These are phyloP conservation scores for Globisporangium echinulatum DNA, from an alignment of 352 stramenopile species.

Conservation along the genomic window DNA sequence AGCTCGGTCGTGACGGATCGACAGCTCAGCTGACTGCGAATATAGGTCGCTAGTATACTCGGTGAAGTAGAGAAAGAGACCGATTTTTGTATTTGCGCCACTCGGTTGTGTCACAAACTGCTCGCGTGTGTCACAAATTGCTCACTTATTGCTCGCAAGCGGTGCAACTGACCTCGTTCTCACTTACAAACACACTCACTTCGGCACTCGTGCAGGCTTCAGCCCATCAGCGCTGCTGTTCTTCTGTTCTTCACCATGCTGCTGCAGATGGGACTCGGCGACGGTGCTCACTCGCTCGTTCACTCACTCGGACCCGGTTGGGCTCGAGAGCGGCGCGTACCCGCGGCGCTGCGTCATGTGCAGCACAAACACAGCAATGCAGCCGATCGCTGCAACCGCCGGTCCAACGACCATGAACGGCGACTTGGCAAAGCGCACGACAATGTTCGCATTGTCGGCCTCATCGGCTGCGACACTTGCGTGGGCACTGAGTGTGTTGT, in stretches of 20 bases:
- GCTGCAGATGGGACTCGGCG: too few relatives aligned
- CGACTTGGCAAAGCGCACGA: slow-evolving; percentile 5
- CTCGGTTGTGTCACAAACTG: background rate
- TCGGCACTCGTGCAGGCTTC: too few relatives aligned
- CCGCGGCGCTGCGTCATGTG: slow-evolving; percentile 47
- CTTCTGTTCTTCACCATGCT: too few relatives aligned
- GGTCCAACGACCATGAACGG: slow-evolving; percentile 15
- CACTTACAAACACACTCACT: background rate
- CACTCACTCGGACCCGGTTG: background rate
- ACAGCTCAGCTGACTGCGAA: background rate
- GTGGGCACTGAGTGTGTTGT: slow-evolving; percentile 4
- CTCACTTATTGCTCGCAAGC: too few relatives aligned
- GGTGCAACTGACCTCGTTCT: background rate
- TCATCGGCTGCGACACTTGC: background rate
- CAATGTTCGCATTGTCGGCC: slow-evolving; percentile 1
- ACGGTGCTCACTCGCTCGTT: background rate
- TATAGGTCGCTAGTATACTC: background rate
- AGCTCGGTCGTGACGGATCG: too few relatives aligned
- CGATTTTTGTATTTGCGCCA: background rate
- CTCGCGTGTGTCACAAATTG: too few relatives aligned
- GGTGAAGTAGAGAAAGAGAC: background rate
- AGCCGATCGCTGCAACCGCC: slow-evolving; percentile 19
- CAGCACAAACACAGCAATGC: slow-evolving; percentile 17
- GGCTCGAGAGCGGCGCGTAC: slow-evolving; percentile 20
- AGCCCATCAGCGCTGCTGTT: too few relatives aligned